Evolutionary conservation across 371 early-diverging fungal genomes (phyloP).

Genomic region (Apophysomyces variabilis): DNA sequence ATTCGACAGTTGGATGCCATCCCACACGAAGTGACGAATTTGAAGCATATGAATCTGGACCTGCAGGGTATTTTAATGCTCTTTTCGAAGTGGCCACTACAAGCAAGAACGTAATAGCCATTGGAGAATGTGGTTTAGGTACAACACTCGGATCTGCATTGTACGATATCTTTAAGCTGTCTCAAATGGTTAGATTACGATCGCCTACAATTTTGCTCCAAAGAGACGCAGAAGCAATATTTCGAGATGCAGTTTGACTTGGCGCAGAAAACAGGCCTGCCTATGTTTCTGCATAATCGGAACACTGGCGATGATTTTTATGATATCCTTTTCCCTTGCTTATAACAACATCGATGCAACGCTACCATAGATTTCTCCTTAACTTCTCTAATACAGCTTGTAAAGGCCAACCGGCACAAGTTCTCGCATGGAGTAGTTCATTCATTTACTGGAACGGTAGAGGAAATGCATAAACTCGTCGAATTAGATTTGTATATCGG

Average conservation of each 20-base stretch:
- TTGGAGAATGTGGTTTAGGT: constrained; percentile 92
- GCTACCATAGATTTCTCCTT: constrained; percentile 8
- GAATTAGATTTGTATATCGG: constrained; percentile 92
- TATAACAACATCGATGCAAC: neutral
- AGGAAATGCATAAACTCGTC: constrained; percentile 75
- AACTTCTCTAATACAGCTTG: constrained; percentile 35
- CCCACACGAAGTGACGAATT: constrained; percentile 86
- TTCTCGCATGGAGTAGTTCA: constrained; percentile 93
- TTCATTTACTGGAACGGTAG: constrained; percentile 86
- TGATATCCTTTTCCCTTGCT: constrained; percentile 12
- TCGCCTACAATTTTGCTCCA: constrained; percentile 82
- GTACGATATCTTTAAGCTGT: neutral
- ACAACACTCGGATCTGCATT: constrained; percentile 12
- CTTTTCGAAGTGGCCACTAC: constrained; percentile 51
- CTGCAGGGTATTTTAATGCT: constrained; percentile 64
- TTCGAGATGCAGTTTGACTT: constrained; percentile 85
- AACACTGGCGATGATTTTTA: constrained; percentile 73
- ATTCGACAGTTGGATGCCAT: constrained; percentile 87
- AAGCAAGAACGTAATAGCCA: constrained; percentile 72
- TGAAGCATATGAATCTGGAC: constrained; percentile 54
- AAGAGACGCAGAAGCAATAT: constrained; percentile 74
- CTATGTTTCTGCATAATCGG: constrained; percentile 90
- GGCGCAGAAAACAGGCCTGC: constrained; percentile 75
- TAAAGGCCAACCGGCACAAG: constrained; percentile 64
- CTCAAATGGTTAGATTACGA: constrained; percentile 75